Percentiles rank a stretch among this genome's conserved stretches.
phyloP scores from a whole-genome alignment of 2,329 filamentous ascomycete genomes.

The Teratosphaeria viscida region DNA sequence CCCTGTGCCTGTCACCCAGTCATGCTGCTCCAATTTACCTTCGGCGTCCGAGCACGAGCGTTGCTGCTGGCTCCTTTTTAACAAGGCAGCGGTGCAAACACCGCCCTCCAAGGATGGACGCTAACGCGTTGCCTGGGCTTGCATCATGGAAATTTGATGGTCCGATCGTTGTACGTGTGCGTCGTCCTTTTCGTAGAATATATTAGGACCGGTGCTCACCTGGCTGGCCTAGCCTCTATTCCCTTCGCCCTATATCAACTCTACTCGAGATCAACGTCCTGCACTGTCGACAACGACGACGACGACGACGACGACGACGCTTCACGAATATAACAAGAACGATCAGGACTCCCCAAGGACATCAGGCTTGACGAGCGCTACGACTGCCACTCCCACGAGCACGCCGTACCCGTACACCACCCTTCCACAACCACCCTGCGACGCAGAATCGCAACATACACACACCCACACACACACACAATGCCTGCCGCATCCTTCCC shows the following conservation, averaged over 20 bases:
- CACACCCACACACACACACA: too few species aligned
- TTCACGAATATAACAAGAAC: background rate
- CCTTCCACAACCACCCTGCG: background rate
- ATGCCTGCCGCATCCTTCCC: background rate
- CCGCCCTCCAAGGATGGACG: background rate
- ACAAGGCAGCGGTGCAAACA: background rate
- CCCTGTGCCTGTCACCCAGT: background rate
- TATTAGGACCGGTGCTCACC: background rate
- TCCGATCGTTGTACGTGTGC: background rate
- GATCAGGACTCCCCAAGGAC: background rate
- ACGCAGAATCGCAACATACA: background rate
- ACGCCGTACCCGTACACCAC: background rate
- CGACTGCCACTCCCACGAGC: background rate
- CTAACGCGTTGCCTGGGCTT: background rate
- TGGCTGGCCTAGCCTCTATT: background rate
- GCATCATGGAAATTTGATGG: slow-evolving; percentile 1
- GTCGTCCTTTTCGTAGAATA: background rate
- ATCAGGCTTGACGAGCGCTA: background rate
- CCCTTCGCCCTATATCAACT: background rate
- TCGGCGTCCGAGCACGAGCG: background rate
- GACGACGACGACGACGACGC: background rate
- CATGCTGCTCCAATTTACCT: background rate
- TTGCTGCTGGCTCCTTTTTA: background rate
- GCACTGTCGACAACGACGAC: background rate
- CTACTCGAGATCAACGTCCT: background rate